Percentiles rank a stretch among this genome's conserved stretches.
Evolutionary conservation across 2,329 filamentous ascomycete species (phyloP).

Genomic region (Xylariaceae sp.): DNA sequence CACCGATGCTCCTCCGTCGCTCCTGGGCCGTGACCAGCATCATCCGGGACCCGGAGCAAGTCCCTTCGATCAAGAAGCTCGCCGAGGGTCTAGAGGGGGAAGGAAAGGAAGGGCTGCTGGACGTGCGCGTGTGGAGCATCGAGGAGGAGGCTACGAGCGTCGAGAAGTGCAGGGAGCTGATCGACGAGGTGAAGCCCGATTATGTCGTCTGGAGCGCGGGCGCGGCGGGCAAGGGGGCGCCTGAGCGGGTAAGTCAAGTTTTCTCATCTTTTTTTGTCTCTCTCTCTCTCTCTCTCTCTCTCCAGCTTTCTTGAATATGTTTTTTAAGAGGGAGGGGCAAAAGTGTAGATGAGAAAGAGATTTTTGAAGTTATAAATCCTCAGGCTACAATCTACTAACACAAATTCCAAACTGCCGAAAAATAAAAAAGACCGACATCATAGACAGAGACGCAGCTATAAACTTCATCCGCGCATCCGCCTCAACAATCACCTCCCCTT

Average conservation of each 20-base stretch:
- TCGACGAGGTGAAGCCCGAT: conserved; percentile 57
- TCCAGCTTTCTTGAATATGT: not conserved
- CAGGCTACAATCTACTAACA: not conserved
- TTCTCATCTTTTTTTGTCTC: not conserved
- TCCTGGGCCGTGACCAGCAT: conserved; percentile 75
- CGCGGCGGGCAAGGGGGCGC: conserved; percentile 54
- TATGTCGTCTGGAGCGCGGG: conserved; percentile 66
- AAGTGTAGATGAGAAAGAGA: too few relatives aligned
- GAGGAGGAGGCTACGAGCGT: conserved; percentile 60
- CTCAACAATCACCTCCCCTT: conserved; percentile 34
- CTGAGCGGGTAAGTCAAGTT: conserved; percentile 37
- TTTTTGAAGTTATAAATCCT: not conserved
- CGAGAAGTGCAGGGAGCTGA: conserved; percentile 54
- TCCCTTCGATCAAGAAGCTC: conserved; percentile 56
- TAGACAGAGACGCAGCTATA: conserved; percentile 52
- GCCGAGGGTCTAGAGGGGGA: conserved; percentile 54
- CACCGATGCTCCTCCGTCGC: conserved; percentile 67
- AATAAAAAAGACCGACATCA: conserved; percentile 22
- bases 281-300: not conserved
- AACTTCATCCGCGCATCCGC: conserved; percentile 57
- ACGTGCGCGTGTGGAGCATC: conserved; percentile 64
- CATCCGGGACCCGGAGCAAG: conserved; percentile 67
- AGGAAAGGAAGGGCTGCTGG: conserved; percentile 41
- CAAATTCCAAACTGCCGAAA: not conserved
- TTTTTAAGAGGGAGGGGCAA: too few relatives aligned